Percentiles rank a stretch among this genome's conserved stretches.
These are phyloP conservation scores for Ramaria sp. DNA, from an alignment of 768 basidiomycete genomes.

Conservation along the genomic window DNA sequence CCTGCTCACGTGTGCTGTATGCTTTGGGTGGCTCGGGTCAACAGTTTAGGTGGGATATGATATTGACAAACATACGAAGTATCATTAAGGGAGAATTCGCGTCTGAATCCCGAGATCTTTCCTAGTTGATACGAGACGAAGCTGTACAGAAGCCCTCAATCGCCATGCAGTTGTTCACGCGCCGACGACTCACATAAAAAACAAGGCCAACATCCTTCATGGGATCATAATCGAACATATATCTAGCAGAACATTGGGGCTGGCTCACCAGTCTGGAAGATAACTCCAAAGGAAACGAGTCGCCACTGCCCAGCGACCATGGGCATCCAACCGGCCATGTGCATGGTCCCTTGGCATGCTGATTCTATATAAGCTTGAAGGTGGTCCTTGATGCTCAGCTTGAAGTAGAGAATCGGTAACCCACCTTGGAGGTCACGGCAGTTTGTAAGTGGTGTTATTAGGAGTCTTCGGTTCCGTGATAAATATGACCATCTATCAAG, in stretches of 20 bases:
- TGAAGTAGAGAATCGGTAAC: no score
- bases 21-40: conserved; percentile 12
- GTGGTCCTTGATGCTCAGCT: no score
- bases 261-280: conserved; percentile 62
- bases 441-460: no score
- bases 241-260: background rate
- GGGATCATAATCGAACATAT: background rate
- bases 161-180: background rate
- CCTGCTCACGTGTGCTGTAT: conserved; percentile 28
- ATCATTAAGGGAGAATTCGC: conserved; percentile 72
- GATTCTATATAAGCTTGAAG: no score
- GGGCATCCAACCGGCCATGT: background rate
- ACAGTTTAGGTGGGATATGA: conserved; percentile 14
- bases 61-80: conserved; percentile 45
- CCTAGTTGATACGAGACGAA: conserved; percentile 27
- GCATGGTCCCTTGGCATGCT: background rate
- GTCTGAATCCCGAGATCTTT: conserved; percentile 55
- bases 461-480: no score
- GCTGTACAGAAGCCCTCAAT: conserved; percentile 26
- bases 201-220: conserved; percentile 49
- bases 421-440: no score
- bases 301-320: conserved; percentile 4
- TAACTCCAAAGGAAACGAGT: conserved; percentile 49
- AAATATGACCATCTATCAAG: no score
- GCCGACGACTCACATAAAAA: conserved; percentile 44